Conservation (phyloP, 192 early-diverging fungal genomes). For the Jimgerdemannia flammicorona region DNA sequence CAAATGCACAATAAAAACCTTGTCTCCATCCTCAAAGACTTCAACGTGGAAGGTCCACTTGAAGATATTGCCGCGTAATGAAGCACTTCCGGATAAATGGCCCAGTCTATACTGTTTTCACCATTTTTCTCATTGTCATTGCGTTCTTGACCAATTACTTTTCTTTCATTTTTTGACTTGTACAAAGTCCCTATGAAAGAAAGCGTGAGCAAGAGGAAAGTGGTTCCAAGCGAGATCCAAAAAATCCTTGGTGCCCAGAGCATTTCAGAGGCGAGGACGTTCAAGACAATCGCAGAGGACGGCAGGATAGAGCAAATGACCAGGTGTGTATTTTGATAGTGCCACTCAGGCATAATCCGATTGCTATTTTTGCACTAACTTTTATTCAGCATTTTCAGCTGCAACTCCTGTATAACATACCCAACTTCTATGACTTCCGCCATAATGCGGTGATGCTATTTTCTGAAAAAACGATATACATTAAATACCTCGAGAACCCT, state of each 20-base stretch:
- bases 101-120: too few species aligned
- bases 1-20: too few species aligned
- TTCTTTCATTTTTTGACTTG: background rate
- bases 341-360: conserved; percentile 7
- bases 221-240: background rate
- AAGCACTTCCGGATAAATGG: too few species aligned
- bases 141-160: background rate
- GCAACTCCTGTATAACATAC: conserved; percentile 17
- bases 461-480: conserved; percentile 28
- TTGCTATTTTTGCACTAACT: conserved; percentile 10
- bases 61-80: too few species aligned
- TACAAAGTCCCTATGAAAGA: background rate
- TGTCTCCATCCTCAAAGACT: too few species aligned
- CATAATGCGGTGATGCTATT: conserved; percentile 21
- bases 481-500: conserved; percentile 25
- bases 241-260: background rate
- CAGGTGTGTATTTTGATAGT: conserved; percentile 13
- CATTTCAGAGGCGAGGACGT: conserved; percentile 27
- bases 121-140: too few species aligned
- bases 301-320: conserved; percentile 6
- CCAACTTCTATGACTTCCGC: conserved; percentile 24
- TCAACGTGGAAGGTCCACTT: too few species aligned
- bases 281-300: conserved; percentile 20
- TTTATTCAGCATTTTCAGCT: conserved; percentile 14
- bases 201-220: background rate